Percentiles rank a stretch among this genome's conserved stretches.
phyloP scores from a whole-genome alignment of 1,284 basidiomycete species.

The Apiotrichum gamsii region DNA sequence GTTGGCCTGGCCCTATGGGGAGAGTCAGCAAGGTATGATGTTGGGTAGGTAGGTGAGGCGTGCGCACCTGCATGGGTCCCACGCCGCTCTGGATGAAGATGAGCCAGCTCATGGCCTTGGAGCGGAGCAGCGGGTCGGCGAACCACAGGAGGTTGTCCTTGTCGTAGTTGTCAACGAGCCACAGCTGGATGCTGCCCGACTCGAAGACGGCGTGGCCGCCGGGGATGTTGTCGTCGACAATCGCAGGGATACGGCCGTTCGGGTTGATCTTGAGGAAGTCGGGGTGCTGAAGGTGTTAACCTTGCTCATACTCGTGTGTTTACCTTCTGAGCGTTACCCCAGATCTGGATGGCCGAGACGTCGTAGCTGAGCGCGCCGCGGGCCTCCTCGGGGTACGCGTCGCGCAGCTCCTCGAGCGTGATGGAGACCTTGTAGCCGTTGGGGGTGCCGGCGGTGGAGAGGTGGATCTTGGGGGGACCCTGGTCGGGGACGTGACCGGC shows the following conservation, averaged over 20 bases:
- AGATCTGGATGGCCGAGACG: slow-evolving; percentile 44
- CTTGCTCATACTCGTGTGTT: too few species aligned
- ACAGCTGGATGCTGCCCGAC: slow-evolving; percentile 60
- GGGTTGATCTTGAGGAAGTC: slow-evolving; percentile 63
- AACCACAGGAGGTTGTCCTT: slow-evolving; percentile 55
- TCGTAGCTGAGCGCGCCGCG: slow-evolving; percentile 55
- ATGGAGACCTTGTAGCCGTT: slow-evolving; percentile 59
- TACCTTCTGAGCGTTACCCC: slow-evolving; percentile 50
- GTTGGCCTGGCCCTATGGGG: not conserved
- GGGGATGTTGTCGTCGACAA: slow-evolving; percentile 43
- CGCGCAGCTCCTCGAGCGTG: slow-evolving; percentile 64
- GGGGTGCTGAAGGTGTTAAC: slow-evolving; percentile 37
- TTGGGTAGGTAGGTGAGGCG: too few species aligned
- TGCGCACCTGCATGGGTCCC: slow-evolving; percentile 51
- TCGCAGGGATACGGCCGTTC: slow-evolving; percentile 59
- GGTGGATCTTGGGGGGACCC: slow-evolving; percentile 48
- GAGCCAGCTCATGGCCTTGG: slow-evolving; percentile 68
- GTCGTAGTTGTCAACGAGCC: slow-evolving; percentile 58
- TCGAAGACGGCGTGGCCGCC: slow-evolving; percentile 61
- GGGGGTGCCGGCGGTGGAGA: slow-evolving; percentile 62
- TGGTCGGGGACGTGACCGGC: slow-evolving; percentile 14
- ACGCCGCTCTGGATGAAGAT: slow-evolving; percentile 57
- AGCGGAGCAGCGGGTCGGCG: slow-evolving; percentile 48
- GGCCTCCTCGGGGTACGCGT: slow-evolving; percentile 50
- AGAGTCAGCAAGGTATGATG: too few species aligned